Percentiles rank a stretch among this genome's conserved stretches.
phyloP scores from a whole-genome alignment of 352 stramenopile species.

The Peronospora destructor region DNA sequence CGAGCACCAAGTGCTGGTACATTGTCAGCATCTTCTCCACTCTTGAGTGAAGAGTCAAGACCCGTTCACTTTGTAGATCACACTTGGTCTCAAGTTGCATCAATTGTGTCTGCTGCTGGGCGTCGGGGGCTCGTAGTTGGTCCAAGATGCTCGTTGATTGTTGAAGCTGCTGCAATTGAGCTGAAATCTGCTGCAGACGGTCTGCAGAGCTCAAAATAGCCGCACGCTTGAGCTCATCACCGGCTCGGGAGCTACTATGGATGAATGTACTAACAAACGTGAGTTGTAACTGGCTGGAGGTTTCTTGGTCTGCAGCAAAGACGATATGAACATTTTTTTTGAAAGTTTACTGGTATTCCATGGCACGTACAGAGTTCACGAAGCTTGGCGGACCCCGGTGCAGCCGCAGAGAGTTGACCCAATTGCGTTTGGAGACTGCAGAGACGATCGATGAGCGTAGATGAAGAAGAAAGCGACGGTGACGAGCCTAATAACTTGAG shows the following conservation, averaged over 20 bases:
- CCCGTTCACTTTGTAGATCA: constrained; percentile 35
- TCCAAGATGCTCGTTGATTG: constrained; percentile 41
- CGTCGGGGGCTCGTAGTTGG: constrained; percentile 29
- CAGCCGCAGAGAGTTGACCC: constrained; percentile 25
- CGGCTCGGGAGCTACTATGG: constrained; percentile 12
- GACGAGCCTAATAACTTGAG: constrained; percentile 28
- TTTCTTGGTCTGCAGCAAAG: constrained; percentile 29
- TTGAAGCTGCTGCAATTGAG: constrained; percentile 39
- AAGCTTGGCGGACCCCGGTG: constrained; percentile 39
- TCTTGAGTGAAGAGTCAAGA: constrained; percentile 38
- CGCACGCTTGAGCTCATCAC: constrained; percentile 54
- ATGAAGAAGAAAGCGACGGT: background rate
- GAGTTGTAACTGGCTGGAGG: constrained; percentile 32
- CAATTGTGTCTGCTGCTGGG: constrained; percentile 18
- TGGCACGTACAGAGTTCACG: constrained; percentile 36
- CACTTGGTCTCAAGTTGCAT: constrained; percentile 28
- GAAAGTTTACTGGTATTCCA: background rate
- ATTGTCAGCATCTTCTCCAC: constrained; percentile 44
- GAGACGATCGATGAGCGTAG: constrained; percentile 21
- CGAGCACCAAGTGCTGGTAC: constrained; percentile 66
- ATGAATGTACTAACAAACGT: constrained; percentile 22
- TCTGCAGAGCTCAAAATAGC: constrained; percentile 52
- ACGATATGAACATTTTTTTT: constrained; percentile 3
- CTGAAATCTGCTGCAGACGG: constrained; percentile 30
- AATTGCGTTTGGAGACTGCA: constrained; percentile 24